Conservation (phyloP, 768 basidiomycete genomes). For the Kwoniella dejecticola region DNA sequence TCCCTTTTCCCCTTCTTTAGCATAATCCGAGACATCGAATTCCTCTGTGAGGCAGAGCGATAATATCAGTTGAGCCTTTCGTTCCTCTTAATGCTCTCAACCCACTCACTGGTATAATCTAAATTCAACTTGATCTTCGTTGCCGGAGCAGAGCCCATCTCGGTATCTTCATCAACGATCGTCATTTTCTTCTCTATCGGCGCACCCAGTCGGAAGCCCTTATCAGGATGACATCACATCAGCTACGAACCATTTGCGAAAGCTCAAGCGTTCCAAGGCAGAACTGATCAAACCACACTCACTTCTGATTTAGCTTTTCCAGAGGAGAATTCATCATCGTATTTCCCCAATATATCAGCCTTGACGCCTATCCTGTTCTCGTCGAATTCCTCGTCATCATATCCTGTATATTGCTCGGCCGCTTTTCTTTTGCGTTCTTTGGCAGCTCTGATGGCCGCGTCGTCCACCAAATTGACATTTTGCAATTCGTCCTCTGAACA, state of each 20-base stretch:
- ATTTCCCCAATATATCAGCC: slow-evolving; percentile 81
- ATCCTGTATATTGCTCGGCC: slow-evolving; percentile 86
- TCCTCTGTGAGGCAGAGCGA: slow-evolving; percentile 67
- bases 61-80: slow-evolving; percentile 3
- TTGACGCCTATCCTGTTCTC: slow-evolving; percentile 67
- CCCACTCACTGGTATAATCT: slow-evolving; percentile 83
- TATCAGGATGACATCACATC: slow-evolving; percentile 2
- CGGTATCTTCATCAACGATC: slow-evolving; percentile 61
- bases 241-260: background rate
- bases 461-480: slow-evolving; percentile 91
- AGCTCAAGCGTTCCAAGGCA: background rate
- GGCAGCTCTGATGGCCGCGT: slow-evolving; percentile 59
- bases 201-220: slow-evolving; percentile 87
- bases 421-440: slow-evolving; percentile 80
- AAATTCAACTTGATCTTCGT: slow-evolving; percentile 64
- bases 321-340: slow-evolving; percentile 86
- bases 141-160: slow-evolving; percentile 72
- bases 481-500: slow-evolving; percentile 91
- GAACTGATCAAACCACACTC: background rate
- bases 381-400: slow-evolving; percentile 94
- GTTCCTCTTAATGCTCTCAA: background rate
- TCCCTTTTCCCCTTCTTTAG: slow-evolving; percentile 85
- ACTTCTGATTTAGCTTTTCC: slow-evolving; percentile 57
- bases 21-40: slow-evolving; percentile 78
- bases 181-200: slow-evolving; percentile 46